These are phyloP conservation scores for Apophysomyces variabilis DNA, from an alignment of 371 early-diverging fungal genomes.

Conservation along the genomic window DNA sequence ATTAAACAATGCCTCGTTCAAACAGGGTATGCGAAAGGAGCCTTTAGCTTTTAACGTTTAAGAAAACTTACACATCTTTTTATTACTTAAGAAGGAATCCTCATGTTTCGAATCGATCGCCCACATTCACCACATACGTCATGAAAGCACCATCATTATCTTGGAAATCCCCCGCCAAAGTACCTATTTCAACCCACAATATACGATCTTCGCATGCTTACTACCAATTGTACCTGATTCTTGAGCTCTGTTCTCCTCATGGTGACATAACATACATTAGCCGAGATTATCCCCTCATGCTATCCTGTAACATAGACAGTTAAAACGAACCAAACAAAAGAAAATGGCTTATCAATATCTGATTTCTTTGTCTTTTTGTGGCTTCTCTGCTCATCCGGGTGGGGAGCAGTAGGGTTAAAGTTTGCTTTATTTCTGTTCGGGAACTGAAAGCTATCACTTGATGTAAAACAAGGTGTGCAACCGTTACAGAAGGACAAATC, in stretches of 20 bases:
- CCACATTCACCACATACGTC: neutral
- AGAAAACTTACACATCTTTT: neutral
- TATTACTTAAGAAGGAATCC: neutral
- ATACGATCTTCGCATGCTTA: neutral
- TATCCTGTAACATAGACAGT: neutral
- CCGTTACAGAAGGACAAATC: too few species aligned
- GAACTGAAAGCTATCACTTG: too few species aligned
- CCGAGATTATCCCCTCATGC: neutral
- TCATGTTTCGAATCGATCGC: neutral
- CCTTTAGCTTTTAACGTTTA: neutral
- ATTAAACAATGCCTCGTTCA: neutral
- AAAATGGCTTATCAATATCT: neutral
- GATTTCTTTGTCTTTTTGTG: neutral
- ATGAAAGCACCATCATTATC: neutral
- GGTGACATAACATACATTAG: neutral
- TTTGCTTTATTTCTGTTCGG: too few species aligned
- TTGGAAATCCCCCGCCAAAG: neutral
- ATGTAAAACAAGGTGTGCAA: too few species aligned
- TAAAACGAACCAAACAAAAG: neutral
- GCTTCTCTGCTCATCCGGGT: too few species aligned
- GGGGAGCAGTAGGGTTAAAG: too few species aligned
- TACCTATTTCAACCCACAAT: neutral
- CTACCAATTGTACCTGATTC: neutral
- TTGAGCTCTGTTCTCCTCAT: constrained; percentile 2
- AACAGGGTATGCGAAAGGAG: neutral